Conservation (phyloP, 73 alveolate species). For the Blepharisma stoltei region DNA sequence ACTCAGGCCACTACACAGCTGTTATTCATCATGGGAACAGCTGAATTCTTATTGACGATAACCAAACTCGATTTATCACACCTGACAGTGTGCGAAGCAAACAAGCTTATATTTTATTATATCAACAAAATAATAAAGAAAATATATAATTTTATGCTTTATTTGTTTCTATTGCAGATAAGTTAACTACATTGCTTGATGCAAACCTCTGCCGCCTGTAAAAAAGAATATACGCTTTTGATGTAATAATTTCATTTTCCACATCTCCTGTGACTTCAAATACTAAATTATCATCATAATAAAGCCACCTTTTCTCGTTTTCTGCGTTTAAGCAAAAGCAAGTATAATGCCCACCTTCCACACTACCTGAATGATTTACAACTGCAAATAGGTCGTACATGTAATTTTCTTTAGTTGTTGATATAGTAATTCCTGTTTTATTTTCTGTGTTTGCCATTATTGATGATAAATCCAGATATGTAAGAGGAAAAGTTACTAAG, state of each 20-base stretch:
- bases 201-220: slow-evolving; percentile 45
- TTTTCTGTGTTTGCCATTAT: slow-evolving; percentile 23
- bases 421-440: background rate
- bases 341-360: slow-evolving; percentile 59
- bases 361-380: slow-evolving; percentile 45
- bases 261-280: slow-evolving; percentile 31
- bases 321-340: slow-evolving; percentile 13
- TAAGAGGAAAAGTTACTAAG: slow-evolving; percentile 51
- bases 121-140: slow-evolving; percentile 23
- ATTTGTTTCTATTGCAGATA: too few relatives aligned
- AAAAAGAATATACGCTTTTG: slow-evolving; percentile 52
- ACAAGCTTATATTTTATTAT: slow-evolving; percentile 20
- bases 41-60: slow-evolving; percentile 17
- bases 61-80: background rate
- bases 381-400: slow-evolving; percentile 55
- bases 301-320: slow-evolving; percentile 26
- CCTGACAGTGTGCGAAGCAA: background rate
- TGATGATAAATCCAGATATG: slow-evolving; percentile 35
- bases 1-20: slow-evolving; percentile 6
- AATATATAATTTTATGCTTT: too few relatives aligned
- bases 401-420: background rate
- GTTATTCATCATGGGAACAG: background rate
- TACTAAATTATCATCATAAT: slow-evolving; percentile 49
- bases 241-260: slow-evolving; percentile 41
- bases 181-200: slow-evolving; percentile 39